Conservation (phyloP, 495 filamentous ascomycete species). For the Penicillium canescens region DNA sequence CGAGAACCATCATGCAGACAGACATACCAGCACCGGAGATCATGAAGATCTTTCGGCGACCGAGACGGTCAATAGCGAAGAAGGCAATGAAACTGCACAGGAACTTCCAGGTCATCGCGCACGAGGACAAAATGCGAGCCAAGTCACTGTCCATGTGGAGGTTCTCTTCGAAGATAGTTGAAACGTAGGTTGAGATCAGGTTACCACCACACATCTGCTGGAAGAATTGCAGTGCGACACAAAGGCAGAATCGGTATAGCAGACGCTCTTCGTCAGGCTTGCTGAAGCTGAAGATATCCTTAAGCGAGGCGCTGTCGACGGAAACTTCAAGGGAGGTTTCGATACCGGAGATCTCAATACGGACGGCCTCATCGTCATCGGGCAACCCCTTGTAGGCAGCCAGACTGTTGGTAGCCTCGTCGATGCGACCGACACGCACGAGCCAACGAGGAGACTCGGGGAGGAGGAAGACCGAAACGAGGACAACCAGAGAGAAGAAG, state of each 20-base stretch:
- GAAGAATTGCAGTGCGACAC: conserved; percentile 40
- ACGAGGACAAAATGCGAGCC: conserved; percentile 25
- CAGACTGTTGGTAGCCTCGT: conserved; percentile 47
- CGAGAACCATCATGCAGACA: conserved; percentile 40
- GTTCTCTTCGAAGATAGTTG: conserved; percentile 29
- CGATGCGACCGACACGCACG: conserved; percentile 52
- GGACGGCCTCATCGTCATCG: conserved; percentile 22
- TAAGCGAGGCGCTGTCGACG: conserved; percentile 4
- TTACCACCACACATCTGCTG: conserved; percentile 33
- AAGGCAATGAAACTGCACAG: conserved; percentile 41
- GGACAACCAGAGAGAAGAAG: conserved; percentile 60
- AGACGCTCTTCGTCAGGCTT: conserved; percentile 25
- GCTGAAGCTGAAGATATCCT: conserved; percentile 14
- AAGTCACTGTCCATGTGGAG: conserved; percentile 17
- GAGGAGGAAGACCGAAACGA: conserved; percentile 57
- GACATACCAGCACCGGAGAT: conserved; percentile 46
- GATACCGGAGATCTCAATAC: conserved; percentile 32
- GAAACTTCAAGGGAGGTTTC: conserved; percentile 33
- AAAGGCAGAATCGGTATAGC: conserved; percentile 29
- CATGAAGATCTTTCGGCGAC: conserved; percentile 49
- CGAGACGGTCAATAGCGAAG: conserved; percentile 47
- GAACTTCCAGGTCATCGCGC: conserved; percentile 48
- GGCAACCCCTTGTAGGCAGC: conserved; percentile 25
- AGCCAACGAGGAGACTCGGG: conserved; percentile 64
- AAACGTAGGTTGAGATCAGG: conserved; percentile 26